Evolutionary conservation across 73 alveolate species (phyloP), one percentile per base, ranked within the genome.

Genomic region (Paramecium sexaurelia): DNA sequence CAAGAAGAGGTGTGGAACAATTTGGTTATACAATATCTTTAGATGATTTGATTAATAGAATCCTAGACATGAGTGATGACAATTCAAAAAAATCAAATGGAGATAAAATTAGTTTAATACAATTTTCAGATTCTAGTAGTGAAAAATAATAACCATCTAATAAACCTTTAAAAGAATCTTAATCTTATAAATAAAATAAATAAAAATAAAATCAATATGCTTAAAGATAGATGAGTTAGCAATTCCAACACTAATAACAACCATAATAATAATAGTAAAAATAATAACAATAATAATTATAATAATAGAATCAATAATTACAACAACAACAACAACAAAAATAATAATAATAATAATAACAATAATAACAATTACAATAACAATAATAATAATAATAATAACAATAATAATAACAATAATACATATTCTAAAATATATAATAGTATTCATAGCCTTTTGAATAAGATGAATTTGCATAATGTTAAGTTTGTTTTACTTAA

Each of bases 41-140:
- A 11, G 90, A 78, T 41, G 90, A 78, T 13, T 45, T 78, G 7
- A 43, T 78, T 22, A 78, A 39, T 45, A 78, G 47, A 78, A 39
- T 40, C 9, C 8, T 78, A 43, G 90, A 78, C 22, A 78, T 78
- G 90, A 78, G 90, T n/a, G 90, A 71, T 19, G 86, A 78, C 36
- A 78, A 39, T 78, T 78, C 90, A 29, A 78, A 43, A 20, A 78
- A 78, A 24, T 78, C 86, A 71, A 78, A 56, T 22, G 55, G 55
- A 22, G 10, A 78, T 15, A 78, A 78, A 43, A 20, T 78, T 0
- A 41, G 75, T 41, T 29, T 78, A 8, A 78, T 78, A 20, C 73
- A 78, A 9, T 78, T 78, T 43, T 78, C 90, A 0, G 90, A 78
- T 27, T 37, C 55, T 7, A 36, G 86, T 13, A 61, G 83, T 29